phyloP scores from a whole-genome alignment of 208 protist species.

The Acanthamoeba healyi region DNA sequence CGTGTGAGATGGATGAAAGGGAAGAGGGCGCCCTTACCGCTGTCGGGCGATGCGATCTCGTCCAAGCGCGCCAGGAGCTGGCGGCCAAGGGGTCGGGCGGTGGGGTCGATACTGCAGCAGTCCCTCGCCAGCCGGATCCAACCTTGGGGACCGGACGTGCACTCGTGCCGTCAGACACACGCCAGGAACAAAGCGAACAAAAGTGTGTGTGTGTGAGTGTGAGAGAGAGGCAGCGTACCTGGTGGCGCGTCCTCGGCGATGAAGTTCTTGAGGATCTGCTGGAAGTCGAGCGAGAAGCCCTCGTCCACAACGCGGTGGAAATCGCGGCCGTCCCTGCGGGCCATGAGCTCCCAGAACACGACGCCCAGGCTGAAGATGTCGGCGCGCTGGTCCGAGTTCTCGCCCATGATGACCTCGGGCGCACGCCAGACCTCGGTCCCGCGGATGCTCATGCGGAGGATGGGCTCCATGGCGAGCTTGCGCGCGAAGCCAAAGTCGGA shows the following conservation, averaged over 20 bases:
- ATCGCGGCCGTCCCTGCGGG: not conserved
- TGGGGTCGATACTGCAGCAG: slow-evolving; percentile 68
- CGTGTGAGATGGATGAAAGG: too few species aligned
- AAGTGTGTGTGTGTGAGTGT: not conserved
- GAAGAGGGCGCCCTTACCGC: not conserved
- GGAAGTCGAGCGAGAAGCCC: slow-evolving; percentile 43
- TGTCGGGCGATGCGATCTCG: slow-evolving; percentile 24
- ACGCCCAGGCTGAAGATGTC: slow-evolving; percentile 67
- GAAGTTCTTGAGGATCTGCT: slow-evolving; percentile 40
- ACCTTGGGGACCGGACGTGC: not conserved
- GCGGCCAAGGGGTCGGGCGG: not conserved
- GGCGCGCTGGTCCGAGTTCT: slow-evolving; percentile 39
- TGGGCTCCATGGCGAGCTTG: not conserved
- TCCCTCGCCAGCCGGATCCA: slow-evolving; percentile 23
- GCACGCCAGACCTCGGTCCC: slow-evolving; percentile 13
- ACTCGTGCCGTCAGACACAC: too few species aligned
- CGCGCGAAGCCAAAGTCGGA: slow-evolving; percentile 53
- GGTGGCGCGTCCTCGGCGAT: slow-evolving; percentile 14
- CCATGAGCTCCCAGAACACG: slow-evolving; percentile 53
- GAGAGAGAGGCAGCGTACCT: slow-evolving; percentile 32
- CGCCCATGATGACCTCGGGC: slow-evolving; percentile 58
- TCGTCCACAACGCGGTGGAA: slow-evolving; percentile 25
- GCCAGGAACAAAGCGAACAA: not conserved
- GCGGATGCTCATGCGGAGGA: not conserved
- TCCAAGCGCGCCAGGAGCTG: slow-evolving; percentile 39